Evolutionary conservation across 805 yeast genomes (phyloP), one percentile per base, ranked within the genome.

Genomic region (Wickerhamiella spandovensis): DNA sequence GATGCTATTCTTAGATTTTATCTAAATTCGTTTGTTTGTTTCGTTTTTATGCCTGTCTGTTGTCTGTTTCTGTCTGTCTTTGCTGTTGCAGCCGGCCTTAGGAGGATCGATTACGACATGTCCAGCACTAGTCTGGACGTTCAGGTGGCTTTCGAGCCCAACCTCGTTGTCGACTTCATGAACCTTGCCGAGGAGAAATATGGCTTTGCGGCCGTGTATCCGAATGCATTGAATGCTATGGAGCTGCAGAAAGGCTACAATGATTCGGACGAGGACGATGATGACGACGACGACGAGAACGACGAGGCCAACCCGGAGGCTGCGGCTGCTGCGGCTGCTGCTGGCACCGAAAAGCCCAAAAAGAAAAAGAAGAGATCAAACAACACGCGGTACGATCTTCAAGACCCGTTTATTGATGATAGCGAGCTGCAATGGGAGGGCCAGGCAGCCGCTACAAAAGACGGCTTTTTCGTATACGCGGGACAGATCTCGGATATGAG

Each of bases 381-480:
- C 56, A 86, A 88, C 35, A 96, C 96, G 2, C 87, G 85, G 61
- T 92, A 92, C 66, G 98, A 92, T 63, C 72, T 78, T 46, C 81
- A 84, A 53, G 99, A 92, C 65, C 98, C 97, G 2, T 92, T 92
- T 61, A 92, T 92, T 52, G 99, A 92, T 67, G 98, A 92, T 66
- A 77, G 86, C 15, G 99, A 92, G 66, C 70, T 88, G 58, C 76
- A 79, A 51, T 84, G 92, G 84, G 98, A 92, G 66, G 96, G 89
- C 64, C 94, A 84, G 60, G 80, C 95, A 8, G 89, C 90, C 2
- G 80, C 90, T 1, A 88, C 96, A 0, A 84, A 84, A 56, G 97
- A 92, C 61, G 98, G 97, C 1, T 92, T 89, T 63, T 92, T 90
- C 58, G 96, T 92, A 0, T 92, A 81, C 65, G 85, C 88, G 71